Evolutionary conservation across 169 alveolate genomes (phyloP).

Genomic region (Plasmodium ovale): DNA sequence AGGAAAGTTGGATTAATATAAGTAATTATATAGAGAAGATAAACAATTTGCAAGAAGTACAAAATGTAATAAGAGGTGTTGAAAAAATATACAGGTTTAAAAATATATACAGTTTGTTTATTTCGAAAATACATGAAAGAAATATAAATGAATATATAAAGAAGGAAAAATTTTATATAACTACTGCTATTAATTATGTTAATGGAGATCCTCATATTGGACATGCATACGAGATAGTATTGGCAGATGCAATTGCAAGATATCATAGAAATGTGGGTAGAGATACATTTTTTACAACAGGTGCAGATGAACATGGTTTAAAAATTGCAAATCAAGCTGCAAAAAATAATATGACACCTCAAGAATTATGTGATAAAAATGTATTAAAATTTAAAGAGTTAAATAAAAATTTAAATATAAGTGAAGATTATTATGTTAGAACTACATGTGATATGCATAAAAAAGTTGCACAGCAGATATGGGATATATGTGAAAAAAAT

Average conservation of each 20-base stretch:
- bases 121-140: constrained; percentile 39
- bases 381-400: constrained; percentile 78
- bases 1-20: constrained; percentile 66
- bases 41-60: constrained; percentile 44
- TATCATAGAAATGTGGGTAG: constrained; percentile 87
- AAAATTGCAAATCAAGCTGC: constrained; percentile 93
- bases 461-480: constrained; percentile 84
- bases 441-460: constrained; percentile 90
- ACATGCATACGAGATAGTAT: constrained; percentile 89
- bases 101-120: constrained; percentile 54
- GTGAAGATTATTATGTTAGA: constrained; percentile 88
- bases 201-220: constrained; percentile 96
- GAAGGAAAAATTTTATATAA: constrained; percentile 83
- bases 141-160: constrained; percentile 52
- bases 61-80: constrained; percentile 25
- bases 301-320: constrained; percentile 96
- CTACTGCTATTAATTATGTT: constrained; percentile 95
- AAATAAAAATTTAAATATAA: constrained; percentile 75
- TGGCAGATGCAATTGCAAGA: constrained; percentile 86
- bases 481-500: constrained; percentile 83
- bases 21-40: constrained; percentile 39
- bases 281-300: constrained; percentile 89
- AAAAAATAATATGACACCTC: constrained; percentile 85
- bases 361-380: constrained; percentile 88
- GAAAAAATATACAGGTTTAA: constrained; percentile 48